Percentiles rank a stretch among this genome's conserved stretches.
Conservation (phyloP, 371 early-diverging fungal species). For the Scutellospora calospora region DNA sequence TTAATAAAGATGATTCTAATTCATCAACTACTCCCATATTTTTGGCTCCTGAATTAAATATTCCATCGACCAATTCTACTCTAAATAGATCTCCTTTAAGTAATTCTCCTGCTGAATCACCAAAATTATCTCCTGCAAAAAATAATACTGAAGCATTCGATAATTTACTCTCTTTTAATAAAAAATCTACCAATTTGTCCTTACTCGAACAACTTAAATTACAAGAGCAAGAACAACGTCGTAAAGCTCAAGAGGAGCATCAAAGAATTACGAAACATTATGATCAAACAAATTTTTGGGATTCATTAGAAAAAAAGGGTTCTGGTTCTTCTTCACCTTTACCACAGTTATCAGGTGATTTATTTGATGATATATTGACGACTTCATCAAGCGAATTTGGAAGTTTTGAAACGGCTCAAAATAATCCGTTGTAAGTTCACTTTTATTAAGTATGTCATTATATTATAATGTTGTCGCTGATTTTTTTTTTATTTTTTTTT, state of each 20-base stretch:
- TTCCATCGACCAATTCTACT: neutral
- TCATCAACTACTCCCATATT: neutral
- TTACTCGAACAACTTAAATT: conserved; percentile 22
- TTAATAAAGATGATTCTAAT: conserved; percentile 15
- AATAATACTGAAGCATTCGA: neutral
- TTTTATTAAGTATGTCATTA: too few relatives aligned
- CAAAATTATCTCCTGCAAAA: neutral
- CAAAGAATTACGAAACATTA: conserved; percentile 5
- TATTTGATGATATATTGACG: conserved; percentile 30
- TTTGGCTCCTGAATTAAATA: neutral
- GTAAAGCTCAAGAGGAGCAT: conserved; percentile 7
- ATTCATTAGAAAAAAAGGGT: conserved; percentile 22
- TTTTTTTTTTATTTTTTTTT: too few relatives aligned
- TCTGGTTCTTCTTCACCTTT: neutral
- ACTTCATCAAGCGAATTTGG: neutral
- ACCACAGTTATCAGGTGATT: neutral
- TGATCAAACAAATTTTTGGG: conserved; percentile 25
- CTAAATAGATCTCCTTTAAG: too few relatives aligned
- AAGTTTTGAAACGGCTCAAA: too few relatives aligned
- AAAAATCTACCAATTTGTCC: neutral
- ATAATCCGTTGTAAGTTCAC: too few relatives aligned
- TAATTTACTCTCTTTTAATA: conserved; percentile 18
- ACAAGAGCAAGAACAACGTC: conserved; percentile 17
- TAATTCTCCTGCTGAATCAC: too few relatives aligned
- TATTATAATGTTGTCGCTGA: too few relatives aligned